Conservation (phyloP, 116 monocot genomes). For the Posidonia oceanica region DNA sequence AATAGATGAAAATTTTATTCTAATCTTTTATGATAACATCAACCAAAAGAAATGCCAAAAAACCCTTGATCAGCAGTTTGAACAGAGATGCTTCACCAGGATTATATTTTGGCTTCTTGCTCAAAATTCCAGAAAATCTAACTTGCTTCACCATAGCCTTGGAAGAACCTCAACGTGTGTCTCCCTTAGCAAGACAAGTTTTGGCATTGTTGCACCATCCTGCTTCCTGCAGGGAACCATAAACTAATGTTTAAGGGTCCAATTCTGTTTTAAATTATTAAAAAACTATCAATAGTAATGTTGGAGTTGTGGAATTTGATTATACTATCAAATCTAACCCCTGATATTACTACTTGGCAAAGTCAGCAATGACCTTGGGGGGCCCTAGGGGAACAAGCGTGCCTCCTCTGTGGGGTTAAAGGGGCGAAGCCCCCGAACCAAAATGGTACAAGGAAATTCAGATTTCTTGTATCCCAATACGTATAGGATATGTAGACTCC, state of each 20-base stretch:
- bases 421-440: too few relatives aligned
- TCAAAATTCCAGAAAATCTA: conserved; percentile 80
- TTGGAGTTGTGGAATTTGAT: too few relatives aligned
- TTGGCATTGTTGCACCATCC: conserved; percentile 66
- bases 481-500: too few relatives aligned
- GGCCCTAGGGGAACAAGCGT: too few relatives aligned
- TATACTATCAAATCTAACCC: too few relatives aligned
- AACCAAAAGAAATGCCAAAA: background rate
- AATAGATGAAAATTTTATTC: background rate
- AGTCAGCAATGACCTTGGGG: too few relatives aligned
- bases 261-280: background rate
- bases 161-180: conserved; percentile 68
- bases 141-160: conserved; percentile 44
- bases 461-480: too few relatives aligned
- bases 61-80: too few relatives aligned
- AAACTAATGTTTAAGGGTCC: background rate
- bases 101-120: conserved; percentile 41
- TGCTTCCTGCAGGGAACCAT: conserved; percentile 50
- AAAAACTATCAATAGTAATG: background rate
- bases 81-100: conserved; percentile 34
- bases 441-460: too few relatives aligned
- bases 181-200: conserved; percentile 39
- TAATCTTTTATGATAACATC: background rate
- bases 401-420: too few relatives aligned
- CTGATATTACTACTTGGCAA: too few relatives aligned